Percentiles rank a stretch among this genome's conserved stretches.
These are phyloP conservation scores for Dendrothele bispora DNA, from an alignment of 768 basidiomycete genomes.

Conservation along the genomic window DNA sequence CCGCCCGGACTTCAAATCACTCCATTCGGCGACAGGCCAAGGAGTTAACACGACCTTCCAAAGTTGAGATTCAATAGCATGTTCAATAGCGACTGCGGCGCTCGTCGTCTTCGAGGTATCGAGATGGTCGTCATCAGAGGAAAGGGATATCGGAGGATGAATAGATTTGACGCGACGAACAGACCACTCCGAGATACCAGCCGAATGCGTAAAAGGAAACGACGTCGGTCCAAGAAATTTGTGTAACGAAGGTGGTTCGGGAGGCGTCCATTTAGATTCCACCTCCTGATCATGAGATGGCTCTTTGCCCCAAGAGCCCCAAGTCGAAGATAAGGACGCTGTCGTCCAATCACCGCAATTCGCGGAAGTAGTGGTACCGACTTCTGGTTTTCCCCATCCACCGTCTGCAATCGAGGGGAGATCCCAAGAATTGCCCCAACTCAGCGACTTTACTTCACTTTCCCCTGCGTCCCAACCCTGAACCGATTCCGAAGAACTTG, in stretches of 20 bases:
- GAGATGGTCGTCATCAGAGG: constrained; percentile 8
- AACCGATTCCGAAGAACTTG: not conserved
- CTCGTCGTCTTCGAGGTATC: not conserved
- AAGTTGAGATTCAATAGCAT: constrained; percentile 44
- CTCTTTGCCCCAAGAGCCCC: no score
- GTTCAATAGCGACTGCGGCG: constrained; percentile 37
- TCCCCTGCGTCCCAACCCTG: not conserved
- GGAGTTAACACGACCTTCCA: constrained; percentile 54
- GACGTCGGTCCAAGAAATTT: constrained; percentile 41
- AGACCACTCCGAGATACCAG: constrained; percentile 57
- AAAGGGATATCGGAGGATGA: constrained; percentile 25
- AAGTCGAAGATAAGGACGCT: no score
- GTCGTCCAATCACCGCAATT: no score
- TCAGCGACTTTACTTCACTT: not conserved
- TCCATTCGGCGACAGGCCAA: constrained; percentile 52
- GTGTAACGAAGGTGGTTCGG: constrained; percentile 22
- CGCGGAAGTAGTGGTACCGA: not conserved
- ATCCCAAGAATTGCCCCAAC: no score
- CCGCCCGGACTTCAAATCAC: constrained; percentile 34
- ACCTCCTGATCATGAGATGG: not conserved
- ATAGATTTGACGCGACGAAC: constrained; percentile 48
- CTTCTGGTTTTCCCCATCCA: not conserved
- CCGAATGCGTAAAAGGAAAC: constrained; percentile 51
- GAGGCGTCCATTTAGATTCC: not conserved
- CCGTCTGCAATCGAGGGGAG: not conserved